A percentile compares a stretch with the other conserved stretches of the same genome.
These are phyloP conservation scores for Boletus huronensis DNA, from an alignment of 768 basidiomycete genomes.

Conservation along the genomic window DNA sequence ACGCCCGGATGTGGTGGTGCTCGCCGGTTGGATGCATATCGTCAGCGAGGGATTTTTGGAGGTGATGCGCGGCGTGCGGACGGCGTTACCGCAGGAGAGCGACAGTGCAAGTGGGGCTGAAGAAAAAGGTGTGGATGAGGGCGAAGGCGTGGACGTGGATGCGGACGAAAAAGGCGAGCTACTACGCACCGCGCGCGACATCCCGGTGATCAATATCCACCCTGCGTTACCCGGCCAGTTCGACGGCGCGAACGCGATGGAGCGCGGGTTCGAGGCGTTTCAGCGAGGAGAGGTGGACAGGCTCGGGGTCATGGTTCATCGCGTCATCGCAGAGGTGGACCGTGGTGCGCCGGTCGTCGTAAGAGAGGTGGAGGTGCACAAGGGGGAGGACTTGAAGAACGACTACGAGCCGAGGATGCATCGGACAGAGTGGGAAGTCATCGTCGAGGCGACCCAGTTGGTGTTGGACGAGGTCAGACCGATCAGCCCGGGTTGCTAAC, in stretches of 20 bases:
- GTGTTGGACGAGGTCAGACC: slow-evolving; percentile 55
- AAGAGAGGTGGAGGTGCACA: slow-evolving; percentile 65
- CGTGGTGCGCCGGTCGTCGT: slow-evolving; percentile 86
- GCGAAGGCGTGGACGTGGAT: background rate
- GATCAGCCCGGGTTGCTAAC: background rate
- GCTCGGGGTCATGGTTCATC: slow-evolving; percentile 91
- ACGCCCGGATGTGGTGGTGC: slow-evolving; percentile 79
- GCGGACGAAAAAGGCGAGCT: slow-evolving; percentile 33
- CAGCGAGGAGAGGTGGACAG: slow-evolving; percentile 72
- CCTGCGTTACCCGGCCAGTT: slow-evolving; percentile 96
- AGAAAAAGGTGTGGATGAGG: background rate
- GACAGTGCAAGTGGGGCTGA: background rate
- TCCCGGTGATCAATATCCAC: slow-evolving; percentile 94
- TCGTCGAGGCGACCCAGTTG: slow-evolving; percentile 79
- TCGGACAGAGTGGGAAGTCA: slow-evolving; percentile 80
- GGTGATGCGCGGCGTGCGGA: slow-evolving; percentile 45
- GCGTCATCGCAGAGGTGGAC: slow-evolving; percentile 91
- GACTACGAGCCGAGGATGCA: slow-evolving; percentile 76
- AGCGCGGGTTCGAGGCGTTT: slow-evolving; percentile 87
- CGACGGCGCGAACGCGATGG: slow-evolving; percentile 90
- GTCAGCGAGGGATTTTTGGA: slow-evolving; percentile 79
- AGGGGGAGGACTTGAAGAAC: slow-evolving; percentile 67
- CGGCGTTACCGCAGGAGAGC: slow-evolving; percentile 15
- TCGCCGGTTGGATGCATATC: slow-evolving; percentile 99
- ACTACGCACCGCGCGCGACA: slow-evolving; percentile 22